Evolutionary conservation across 805 yeast genomes (phyloP).

Genomic region (Wickerhamomyces sydowiorum): DNA sequence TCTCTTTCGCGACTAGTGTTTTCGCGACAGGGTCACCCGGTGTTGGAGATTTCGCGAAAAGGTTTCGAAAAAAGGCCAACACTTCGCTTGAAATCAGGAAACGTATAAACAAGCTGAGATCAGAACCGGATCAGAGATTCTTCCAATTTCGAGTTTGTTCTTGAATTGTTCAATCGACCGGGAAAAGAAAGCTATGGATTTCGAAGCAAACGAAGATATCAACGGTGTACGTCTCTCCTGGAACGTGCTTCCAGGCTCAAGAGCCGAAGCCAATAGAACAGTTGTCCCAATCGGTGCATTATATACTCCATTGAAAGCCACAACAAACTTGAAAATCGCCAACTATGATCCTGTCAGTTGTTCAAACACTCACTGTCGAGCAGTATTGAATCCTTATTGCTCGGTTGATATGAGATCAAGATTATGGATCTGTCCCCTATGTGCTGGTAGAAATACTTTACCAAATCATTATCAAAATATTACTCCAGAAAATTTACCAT

Average conservation of each 20-base stretch:
- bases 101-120: neutral
- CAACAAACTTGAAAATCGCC: conserved; percentile 71
- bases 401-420: conserved; percentile 70
- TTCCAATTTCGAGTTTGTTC: neutral
- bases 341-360: conserved; percentile 84
- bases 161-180: no score
- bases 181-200: conserved; percentile 26
- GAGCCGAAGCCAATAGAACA: conserved; percentile 83
- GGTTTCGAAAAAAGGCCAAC: neutral
- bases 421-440: conserved; percentile 82
- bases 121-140: neutral
- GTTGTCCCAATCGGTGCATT: conserved; percentile 93
- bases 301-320: conserved; percentile 87
- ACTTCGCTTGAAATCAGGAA: neutral
- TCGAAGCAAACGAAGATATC: conserved; percentile 60
- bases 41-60: neutral
- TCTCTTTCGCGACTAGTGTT: no score
- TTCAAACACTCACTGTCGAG: conserved; percentile 70
- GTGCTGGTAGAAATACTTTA: conserved; percentile 70
- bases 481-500: conserved; percentile 71
- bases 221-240: conserved; percentile 75
- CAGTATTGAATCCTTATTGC: conserved; percentile 84
- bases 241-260: conserved; percentile 85
- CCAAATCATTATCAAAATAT: conserved; percentile 79
- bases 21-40: no score